phyloP scores from a whole-genome alignment of 768 basidiomycete genomes.

The Jaapia argillacea region DNA sequence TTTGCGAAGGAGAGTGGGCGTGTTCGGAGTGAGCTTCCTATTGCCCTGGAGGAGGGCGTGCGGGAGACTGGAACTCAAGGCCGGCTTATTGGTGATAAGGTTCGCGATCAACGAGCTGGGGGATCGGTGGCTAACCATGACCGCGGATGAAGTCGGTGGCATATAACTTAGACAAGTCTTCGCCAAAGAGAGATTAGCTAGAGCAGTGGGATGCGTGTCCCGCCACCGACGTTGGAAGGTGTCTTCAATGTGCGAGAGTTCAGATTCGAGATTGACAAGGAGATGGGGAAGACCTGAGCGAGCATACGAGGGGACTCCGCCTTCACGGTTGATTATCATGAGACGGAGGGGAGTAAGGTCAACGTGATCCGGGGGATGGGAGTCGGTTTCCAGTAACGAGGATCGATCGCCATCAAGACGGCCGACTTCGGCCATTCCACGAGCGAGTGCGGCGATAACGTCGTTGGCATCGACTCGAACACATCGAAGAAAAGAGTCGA shows the following conservation, averaged over 20 bases:
- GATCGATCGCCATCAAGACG: slow-evolving; percentile 20
- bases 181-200: slow-evolving; percentile 79
- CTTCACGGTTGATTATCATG: slow-evolving; percentile 96
- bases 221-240: slow-evolving; percentile 79
- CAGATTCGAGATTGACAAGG: slow-evolving; percentile 86
- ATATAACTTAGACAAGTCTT: slow-evolving; percentile 83
- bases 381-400: slow-evolving; percentile 18
- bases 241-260: slow-evolving; percentile 73
- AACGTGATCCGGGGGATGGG: slow-evolving; percentile 39
- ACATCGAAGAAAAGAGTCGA: slow-evolving; percentile 85
- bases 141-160: slow-evolving; percentile 87
- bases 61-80: slow-evolving; percentile 89
- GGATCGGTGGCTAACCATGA: slow-evolving; percentile 96
- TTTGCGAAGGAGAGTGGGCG: slow-evolving; percentile 85
- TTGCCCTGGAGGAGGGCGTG: slow-evolving; percentile 87
- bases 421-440: slow-evolving; percentile 67
- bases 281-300: slow-evolving; percentile 92
- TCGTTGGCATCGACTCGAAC: slow-evolving; percentile 82
- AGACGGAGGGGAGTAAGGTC: slow-evolving; percentile 92
- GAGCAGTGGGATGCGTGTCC: slow-evolving; percentile 69
- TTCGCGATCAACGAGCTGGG: slow-evolving; percentile 93
- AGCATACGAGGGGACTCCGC: slow-evolving; percentile 96
- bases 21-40: slow-evolving; percentile 77
- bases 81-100: slow-evolving; percentile 96
- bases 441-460: slow-evolving; percentile 77